Conservation (phyloP, 192 early-diverging fungal genomes). For the Funneliformis geosporum region DNA sequence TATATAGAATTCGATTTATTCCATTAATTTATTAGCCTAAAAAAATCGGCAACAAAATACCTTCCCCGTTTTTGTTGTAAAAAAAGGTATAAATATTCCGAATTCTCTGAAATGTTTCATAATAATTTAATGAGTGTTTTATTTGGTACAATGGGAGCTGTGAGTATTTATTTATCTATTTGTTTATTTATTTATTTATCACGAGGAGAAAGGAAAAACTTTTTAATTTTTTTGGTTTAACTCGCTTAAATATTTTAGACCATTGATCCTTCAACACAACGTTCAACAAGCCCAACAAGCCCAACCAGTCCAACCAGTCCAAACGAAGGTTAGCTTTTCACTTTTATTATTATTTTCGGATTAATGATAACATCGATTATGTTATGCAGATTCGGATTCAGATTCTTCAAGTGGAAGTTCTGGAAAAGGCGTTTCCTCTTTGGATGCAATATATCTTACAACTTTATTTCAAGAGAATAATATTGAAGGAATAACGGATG, state of each 20-base stretch:
- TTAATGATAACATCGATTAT: neutral
- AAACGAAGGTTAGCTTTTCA: neutral
- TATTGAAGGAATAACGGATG: neutral
- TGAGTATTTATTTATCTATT: too few species aligned
- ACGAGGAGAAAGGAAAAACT: too few species aligned
- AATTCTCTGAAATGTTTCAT: neutral
- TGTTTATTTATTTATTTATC: too few species aligned
- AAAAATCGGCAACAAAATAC: too few species aligned
- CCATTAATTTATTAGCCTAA: too few species aligned
- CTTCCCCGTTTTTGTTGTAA: too few species aligned
- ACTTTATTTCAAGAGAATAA: slow-evolving; percentile 1
- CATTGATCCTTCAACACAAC: neutral
- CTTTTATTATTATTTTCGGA: neutral
- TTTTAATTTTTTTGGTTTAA: too few species aligned
- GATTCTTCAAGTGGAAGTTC: neutral
- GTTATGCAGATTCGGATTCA: neutral
- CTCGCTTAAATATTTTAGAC: too few species aligned
- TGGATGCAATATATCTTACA: neutral
- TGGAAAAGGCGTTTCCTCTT: neutral
- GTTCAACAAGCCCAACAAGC: neutral
- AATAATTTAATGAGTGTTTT: neutral
- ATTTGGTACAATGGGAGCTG: neutral
- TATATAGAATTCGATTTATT: too few species aligned
- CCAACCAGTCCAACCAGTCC: neutral
- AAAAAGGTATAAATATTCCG: neutral